Evolutionary conservation across 208 protist genomes (phyloP).

Genomic region (Trypanosoma congolense): DNA sequence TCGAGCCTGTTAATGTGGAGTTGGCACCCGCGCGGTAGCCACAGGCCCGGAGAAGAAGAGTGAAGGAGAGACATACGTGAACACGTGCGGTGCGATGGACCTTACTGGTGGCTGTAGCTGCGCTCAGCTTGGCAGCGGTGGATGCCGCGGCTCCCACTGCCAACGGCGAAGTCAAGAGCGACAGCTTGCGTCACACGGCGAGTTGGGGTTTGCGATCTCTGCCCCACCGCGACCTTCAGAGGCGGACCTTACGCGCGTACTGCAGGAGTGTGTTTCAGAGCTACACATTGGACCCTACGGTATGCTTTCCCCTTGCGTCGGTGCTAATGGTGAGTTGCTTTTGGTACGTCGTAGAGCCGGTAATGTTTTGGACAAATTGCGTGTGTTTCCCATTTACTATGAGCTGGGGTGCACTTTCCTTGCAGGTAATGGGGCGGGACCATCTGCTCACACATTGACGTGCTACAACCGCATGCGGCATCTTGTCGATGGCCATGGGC

Average conservation of each 20-base stretch:
- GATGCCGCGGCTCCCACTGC: too few species aligned
- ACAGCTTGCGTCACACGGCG: too few species aligned
- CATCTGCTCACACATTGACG: neutral
- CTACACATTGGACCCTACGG: slow-evolving; percentile 17
- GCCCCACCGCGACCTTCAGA: neutral
- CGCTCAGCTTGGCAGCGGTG: too few species aligned
- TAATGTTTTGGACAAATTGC: slow-evolving; percentile 3
- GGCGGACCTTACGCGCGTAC: neutral
- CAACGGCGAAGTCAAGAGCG: too few species aligned
- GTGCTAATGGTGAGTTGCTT: slow-evolving; percentile 7
- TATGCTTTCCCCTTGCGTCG: neutral
- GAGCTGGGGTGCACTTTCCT: slow-evolving; percentile 11
- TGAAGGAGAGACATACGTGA: too few species aligned
- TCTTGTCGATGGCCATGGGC: slow-evolving; percentile 15
- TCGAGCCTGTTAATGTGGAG: too few species aligned
- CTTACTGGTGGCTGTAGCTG: too few species aligned
- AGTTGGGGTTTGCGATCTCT: neutral
- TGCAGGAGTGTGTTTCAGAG: slow-evolving; percentile 11
- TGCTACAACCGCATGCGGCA: neutral
- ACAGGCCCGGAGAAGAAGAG: too few species aligned
- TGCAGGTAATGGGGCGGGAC: neutral
- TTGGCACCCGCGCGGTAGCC: too few species aligned
- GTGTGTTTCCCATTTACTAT: slow-evolving; percentile 2
- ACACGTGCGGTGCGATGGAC: too few species aligned
- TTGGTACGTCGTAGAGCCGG: slow-evolving; percentile 5